These are phyloP conservation scores for Flaveria trinervia DNA, from an alignment of 129 eudicot species.

Conservation along the genomic window DNA sequence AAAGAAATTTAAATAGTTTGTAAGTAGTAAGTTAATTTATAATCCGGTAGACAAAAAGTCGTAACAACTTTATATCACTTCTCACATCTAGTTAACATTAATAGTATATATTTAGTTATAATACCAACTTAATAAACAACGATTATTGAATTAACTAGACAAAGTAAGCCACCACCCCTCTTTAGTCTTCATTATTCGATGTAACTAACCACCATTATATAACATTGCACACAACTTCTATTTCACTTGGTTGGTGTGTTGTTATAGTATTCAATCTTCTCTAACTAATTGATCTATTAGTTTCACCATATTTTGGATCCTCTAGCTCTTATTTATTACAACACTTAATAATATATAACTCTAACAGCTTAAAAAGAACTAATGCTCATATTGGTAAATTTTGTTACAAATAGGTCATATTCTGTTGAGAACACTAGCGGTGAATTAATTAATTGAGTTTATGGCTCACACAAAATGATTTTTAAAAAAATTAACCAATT, in stretches of 20 bases:
- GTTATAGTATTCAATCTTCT: constrained; percentile 7
- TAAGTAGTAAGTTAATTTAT: not conserved
- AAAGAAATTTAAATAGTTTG: not conserved
- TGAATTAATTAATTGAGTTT: no score
- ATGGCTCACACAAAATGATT: no score
- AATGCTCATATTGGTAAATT: no score
- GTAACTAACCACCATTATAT: constrained; percentile 22
- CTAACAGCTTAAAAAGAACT: no score
- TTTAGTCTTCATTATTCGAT: not conserved
- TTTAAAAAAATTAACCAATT: no score
- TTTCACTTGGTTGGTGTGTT: constrained; percentile 17
- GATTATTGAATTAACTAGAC: constrained; percentile 8
- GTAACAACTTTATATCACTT: not conserved
- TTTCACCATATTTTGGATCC: constrained; percentile 24
- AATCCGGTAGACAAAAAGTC: not conserved
- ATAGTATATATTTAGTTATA: constrained; percentile 5
- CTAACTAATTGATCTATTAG: constrained; percentile 31
- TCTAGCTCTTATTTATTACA: not conserved
- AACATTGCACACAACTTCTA: not conserved
- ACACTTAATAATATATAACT: not conserved
- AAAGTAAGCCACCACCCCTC: not conserved
- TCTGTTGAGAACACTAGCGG: no score
- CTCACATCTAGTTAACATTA: not conserved
- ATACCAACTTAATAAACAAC: not conserved
- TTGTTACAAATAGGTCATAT: no score